Evolutionary conservation across 75 land plant species (phyloP).

Genomic region (Adiantum capillusveneris): DNA sequence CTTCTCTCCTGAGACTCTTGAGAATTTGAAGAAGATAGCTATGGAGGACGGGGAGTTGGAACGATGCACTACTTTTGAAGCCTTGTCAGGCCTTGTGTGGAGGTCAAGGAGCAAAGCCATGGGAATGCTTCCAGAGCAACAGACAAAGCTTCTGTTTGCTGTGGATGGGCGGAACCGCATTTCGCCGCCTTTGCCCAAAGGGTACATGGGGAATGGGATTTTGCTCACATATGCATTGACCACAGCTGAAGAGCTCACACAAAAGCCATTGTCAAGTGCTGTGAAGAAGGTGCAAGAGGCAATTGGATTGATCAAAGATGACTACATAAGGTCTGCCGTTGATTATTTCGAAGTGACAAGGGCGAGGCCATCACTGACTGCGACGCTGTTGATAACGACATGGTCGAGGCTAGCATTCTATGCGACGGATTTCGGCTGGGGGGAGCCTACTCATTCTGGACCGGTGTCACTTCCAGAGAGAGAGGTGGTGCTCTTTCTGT

Average conservation of each 20-base stretch:
- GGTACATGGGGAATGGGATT: constrained; percentile 79
- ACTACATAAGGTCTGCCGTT: constrained; percentile 74
- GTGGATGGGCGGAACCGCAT: constrained; percentile 70
- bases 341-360: constrained; percentile 72
- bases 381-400: constrained; percentile 70
- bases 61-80: constrained; percentile 77
- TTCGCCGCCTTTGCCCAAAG: constrained; percentile 58
- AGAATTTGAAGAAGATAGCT: constrained; percentile 38
- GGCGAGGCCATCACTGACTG: constrained; percentile 54
- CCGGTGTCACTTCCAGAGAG: constrained; percentile 76
- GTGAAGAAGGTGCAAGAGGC: constrained; percentile 64
- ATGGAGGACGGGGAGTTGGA: constrained; percentile 42
- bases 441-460: constrained; percentile 58
- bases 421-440: constrained; percentile 90
- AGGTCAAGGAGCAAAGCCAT: constrained; percentile 46
- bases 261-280: constrained; percentile 38
- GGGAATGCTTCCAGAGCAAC: constrained; percentile 39
- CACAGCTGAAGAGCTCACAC: constrained; percentile 44
- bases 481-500: constrained; percentile 67
- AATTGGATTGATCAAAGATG: constrained; percentile 45
- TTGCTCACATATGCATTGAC: constrained; percentile 51
- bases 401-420: constrained; percentile 83
- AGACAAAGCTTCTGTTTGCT: constrained; percentile 72
- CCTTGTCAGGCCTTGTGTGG: constrained; percentile 72
- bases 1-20: constrained; percentile 45